phyloP scores from a whole-genome alignment of 345 rosid species.

The Gossypium australe region DNA sequence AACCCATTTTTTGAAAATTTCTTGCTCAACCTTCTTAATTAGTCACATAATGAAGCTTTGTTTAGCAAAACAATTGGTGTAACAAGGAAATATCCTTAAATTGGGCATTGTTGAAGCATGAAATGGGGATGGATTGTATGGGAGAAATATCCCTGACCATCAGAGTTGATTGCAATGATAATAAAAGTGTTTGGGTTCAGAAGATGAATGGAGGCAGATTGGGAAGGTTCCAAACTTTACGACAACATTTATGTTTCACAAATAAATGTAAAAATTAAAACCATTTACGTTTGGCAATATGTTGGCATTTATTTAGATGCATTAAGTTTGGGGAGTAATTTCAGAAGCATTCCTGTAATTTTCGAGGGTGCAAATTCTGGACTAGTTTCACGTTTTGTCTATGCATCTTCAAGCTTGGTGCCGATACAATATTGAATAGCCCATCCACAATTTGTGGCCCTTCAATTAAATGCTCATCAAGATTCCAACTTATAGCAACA shows the following conservation, averaged over 20 bases:
- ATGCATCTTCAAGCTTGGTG: constrained; percentile 12
- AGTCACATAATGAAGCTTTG: too few relatives aligned
- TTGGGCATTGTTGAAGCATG: too few relatives aligned
- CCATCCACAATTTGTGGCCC: not conserved
- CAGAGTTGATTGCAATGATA: too few relatives aligned
- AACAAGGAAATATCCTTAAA: too few relatives aligned
- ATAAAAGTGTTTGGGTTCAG: not conserved
- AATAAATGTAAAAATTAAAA: not conserved
- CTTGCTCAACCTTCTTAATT: too few relatives aligned
- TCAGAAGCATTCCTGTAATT: not conserved
- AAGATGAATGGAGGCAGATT: not conserved
- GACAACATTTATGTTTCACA: not conserved
- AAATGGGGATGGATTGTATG: too few relatives aligned
- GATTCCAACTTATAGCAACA: not conserved
- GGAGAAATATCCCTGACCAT: too few relatives aligned
- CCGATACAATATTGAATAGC: constrained; percentile 1
- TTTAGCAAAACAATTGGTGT: too few relatives aligned
- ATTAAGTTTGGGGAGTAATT: not conserved
- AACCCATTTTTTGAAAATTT: too few relatives aligned
- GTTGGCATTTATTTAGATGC: not conserved
- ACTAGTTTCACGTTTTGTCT: constrained; percentile 11
- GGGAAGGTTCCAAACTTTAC: not conserved
- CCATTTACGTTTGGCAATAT: not conserved
- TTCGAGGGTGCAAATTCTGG: not conserved
- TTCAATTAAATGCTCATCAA: not conserved